Conservation (phyloP, 2,329 filamentous ascomycete species). For the Trichoderma hamatum region DNA sequence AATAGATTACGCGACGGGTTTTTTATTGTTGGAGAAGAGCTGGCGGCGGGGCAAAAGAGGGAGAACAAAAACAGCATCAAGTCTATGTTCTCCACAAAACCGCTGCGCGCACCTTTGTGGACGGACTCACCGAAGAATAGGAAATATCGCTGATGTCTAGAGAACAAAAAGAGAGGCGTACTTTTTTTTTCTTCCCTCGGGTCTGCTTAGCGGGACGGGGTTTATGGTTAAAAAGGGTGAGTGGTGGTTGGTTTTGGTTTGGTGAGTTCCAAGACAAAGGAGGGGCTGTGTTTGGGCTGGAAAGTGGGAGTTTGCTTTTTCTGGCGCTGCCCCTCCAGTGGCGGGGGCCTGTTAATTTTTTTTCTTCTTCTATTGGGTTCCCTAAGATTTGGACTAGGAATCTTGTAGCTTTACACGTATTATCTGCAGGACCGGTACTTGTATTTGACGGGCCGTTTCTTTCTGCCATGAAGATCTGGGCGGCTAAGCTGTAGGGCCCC, state of each 20-base stretch:
- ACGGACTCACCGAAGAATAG: neutral
- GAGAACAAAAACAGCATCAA: neutral
- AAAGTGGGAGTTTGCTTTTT: constrained; percentile 6
- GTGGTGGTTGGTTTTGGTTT: neutral
- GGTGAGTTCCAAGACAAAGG: neutral
- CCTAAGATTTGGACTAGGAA: neutral
- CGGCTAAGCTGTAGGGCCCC: neutral
- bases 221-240: neutral
- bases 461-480: neutral
- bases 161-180: neutral
- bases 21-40: neutral
- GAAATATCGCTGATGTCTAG: neutral
- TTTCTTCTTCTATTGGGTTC: neutral
- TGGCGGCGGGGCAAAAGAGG: neutral
- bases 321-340: neutral
- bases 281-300: neutral
- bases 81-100: neutral
- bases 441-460: neutral
- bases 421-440: neutral
- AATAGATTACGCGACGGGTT: neutral
- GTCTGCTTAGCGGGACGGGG: constrained; percentile 9
- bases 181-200: neutral
- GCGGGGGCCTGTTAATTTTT: neutral
- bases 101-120: neutral
- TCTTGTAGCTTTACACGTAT: neutral